Evolutionary conservation across 257 asterid species (phyloP).

Genomic region (Solanum bukasovii): DNA sequence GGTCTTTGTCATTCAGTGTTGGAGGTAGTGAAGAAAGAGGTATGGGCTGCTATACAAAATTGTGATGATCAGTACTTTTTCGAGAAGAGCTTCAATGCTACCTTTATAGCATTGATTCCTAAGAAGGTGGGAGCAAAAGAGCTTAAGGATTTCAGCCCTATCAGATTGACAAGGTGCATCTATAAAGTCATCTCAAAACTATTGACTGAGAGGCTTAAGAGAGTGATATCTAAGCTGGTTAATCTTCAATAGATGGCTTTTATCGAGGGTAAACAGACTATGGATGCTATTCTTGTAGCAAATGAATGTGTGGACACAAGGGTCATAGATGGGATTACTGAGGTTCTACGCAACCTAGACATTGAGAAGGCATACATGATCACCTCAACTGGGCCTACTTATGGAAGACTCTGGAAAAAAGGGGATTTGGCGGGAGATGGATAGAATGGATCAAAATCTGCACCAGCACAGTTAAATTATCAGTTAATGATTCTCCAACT

Average conservation of each 20-base stretch:
- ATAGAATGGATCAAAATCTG: background rate
- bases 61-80: background rate
- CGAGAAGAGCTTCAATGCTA: background rate
- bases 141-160: background rate
- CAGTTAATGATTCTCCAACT: background rate
- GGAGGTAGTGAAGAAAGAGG: background rate
- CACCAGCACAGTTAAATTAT: background rate
- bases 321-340: background rate
- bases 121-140: background rate
- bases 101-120: background rate
- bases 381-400: background rate
- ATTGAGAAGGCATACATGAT: background rate
- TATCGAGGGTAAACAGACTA: background rate
- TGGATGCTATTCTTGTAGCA: background rate
- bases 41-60: background rate
- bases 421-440: background rate
- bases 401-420: background rate
- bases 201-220: background rate
- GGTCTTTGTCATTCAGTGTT: background rate
- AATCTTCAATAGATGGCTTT: background rate
- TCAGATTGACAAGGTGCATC: background rate
- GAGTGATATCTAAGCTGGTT: background rate
- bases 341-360: background rate
- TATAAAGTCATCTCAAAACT: background rate
- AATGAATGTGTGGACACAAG: background rate